phyloP scores from a whole-genome alignment of 1,284 basidiomycete genomes.

The Heterobasidion occidentale region DNA sequence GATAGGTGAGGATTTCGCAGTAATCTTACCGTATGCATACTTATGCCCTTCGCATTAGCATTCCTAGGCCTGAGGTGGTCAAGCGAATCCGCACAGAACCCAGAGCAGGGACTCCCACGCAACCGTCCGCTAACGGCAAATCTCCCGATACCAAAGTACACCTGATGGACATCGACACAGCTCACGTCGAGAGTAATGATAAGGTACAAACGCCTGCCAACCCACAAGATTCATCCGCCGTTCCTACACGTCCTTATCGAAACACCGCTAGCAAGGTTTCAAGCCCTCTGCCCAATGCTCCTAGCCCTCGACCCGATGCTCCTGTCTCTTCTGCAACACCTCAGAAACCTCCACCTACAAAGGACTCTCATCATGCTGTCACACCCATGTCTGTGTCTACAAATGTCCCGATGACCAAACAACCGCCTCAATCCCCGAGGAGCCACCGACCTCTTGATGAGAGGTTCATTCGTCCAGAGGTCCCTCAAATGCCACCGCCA shows the following conservation, averaged over 20 bases:
- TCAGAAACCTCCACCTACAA: not conserved
- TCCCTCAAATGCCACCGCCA: slow-evolving; percentile 66
- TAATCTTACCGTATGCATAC: not conserved
- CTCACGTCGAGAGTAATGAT: not conserved
- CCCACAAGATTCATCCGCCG: not conserved
- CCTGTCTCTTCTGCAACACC: not conserved
- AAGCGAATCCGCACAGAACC: slow-evolving; percentile 55
- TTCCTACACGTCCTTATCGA: not conserved
- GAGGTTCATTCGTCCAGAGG: slow-evolving; percentile 20
- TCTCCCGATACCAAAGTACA: slow-evolving; percentile 4
- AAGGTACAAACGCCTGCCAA: not conserved
- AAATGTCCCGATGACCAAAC: slow-evolving; percentile 17
- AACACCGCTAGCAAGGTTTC: not conserved
- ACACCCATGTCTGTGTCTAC: slow-evolving; percentile 1
- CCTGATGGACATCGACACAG: slow-evolving; percentile 33
- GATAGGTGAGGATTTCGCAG: slow-evolving; percentile 46
- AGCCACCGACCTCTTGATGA: slow-evolving; percentile 13
- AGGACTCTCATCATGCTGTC: not conserved
- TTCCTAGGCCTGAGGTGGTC: slow-evolving; percentile 71
- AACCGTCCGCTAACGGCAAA: slow-evolving; percentile 9
- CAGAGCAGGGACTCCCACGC: slow-evolving; percentile 12
- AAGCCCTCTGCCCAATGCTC: not conserved
- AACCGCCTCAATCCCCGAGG: slow-evolving; percentile 35
- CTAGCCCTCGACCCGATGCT: slow-evolving; percentile 1
- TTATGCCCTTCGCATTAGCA: slow-evolving; percentile 27